Conservation (phyloP, 768 basidiomycete genomes). For the Boletus sensibilis region DNA sequence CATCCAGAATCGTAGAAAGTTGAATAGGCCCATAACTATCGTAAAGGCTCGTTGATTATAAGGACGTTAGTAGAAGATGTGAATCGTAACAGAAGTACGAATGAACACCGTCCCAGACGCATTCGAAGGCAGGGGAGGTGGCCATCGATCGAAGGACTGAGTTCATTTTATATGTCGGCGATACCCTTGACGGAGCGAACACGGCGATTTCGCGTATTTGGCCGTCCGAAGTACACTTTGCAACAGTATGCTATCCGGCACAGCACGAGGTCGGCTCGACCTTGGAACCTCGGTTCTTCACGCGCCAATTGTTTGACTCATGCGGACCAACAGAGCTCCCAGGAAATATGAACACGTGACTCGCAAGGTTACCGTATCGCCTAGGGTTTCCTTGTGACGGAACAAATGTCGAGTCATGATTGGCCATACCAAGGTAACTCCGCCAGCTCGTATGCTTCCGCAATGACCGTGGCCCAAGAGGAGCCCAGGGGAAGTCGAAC, state of each 20-base stretch:
- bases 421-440: slow-evolving; percentile 14
- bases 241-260: slow-evolving; percentile 4
- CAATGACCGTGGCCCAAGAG: slow-evolving; percentile 25
- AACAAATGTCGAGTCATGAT: slow-evolving; percentile 12
- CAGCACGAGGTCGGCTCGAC: slow-evolving; percentile 2
- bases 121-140: slow-evolving; percentile 18
- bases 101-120: slow-evolving; percentile 25
- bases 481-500: neutral
- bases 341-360: slow-evolving; percentile 16
- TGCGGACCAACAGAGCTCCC: slow-evolving; percentile 14
- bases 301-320: slow-evolving; percentile 19
- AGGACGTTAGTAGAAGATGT: slow-evolving; percentile 17
- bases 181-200: slow-evolving; percentile 22
- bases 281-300: slow-evolving; percentile 7
- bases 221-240: slow-evolving; percentile 3
- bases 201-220: slow-evolving; percentile 26
- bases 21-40: slow-evolving; percentile 28
- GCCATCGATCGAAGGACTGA: slow-evolving; percentile 14
- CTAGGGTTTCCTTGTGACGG: slow-evolving; percentile 8
- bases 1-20: slow-evolving; percentile 21
- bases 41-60: slow-evolving; percentile 24
- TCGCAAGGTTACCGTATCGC: slow-evolving; percentile 5
- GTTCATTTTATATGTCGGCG: slow-evolving; percentile 29
- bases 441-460: slow-evolving; percentile 11
- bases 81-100: slow-evolving; percentile 16